Base-by-base conservation (phyloP, 2,329 filamentous ascomycete species). In the Diplodia mutila region DNA sequence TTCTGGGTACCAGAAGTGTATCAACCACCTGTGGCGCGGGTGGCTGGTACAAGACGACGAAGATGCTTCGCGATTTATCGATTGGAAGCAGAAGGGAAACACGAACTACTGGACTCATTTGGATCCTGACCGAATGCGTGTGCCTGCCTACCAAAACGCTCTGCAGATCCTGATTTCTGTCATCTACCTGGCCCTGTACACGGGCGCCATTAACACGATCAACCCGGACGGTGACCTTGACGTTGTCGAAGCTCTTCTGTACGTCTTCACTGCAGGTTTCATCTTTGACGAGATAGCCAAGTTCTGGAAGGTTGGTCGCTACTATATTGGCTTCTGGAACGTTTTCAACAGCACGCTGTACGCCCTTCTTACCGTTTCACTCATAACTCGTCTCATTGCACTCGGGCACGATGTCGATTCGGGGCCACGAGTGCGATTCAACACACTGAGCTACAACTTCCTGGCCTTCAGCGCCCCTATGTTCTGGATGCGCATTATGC, bases 1-100 rank as follows among this genome's bases (percentile, higher is more conserved):
- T 0, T 93, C 92, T 0, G 94, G 95, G 29, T 99, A 98, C 78
- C 95, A 98, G 73, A 97, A 96, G 81, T 98, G 94, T 76, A 93
- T 98, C 74, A 88, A 86, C 70, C 93, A 96, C 75, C 88, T 99
- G 9, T 99, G 95, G 95, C 88, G 89, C 69, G 95, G 95, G 25
- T 99, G 95, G 95, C 84, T 98, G 9, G 89, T 97, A n/a, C 95
- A 99, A 77, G 93, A 97, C 72, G 93, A 97, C 73, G 86, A 94
- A 61, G 94, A 98, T 73, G 91, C 94, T 0, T 89, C 90, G n/a
- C 89, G 89, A 64, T 99, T 99, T 76, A 86, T 97, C 65, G 90
- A 94, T 75, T 99, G 96, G 83, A 88, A 90, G 72, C 85, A 92
- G 69, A 93, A 93, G 76, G 92, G 90, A 68, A 91, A 94, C 76